Evolutionary conservation across 345 rosid genomes (phyloP).

Genomic region (Citrus australasica): DNA sequence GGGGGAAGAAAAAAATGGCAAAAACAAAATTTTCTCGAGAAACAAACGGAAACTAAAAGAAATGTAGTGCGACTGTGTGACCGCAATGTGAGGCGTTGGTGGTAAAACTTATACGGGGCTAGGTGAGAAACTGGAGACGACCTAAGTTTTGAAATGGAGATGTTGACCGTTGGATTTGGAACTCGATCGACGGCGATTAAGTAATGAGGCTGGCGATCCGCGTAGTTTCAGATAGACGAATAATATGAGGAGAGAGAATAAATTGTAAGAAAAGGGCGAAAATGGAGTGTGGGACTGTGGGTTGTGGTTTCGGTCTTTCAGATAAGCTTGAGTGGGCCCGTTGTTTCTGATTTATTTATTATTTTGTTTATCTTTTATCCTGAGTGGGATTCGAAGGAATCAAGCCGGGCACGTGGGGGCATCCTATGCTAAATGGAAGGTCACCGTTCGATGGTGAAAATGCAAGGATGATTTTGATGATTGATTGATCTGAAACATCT

Average conservation of each 20-base stretch:
- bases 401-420: neutral
- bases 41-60: neutral
- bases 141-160: slow-evolving; percentile 2
- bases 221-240: neutral
- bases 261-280: neutral
- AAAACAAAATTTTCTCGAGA: neutral
- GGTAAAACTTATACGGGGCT: slow-evolving; percentile 8
- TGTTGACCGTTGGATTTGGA: slow-evolving; percentile 10
- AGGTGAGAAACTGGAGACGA: neutral
- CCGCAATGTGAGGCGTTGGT: neutral
- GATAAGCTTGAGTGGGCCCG: slow-evolving; percentile 6
- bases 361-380: neutral
- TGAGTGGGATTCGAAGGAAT: neutral
- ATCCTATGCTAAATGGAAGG: neutral
- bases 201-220: slow-evolving; percentile 20
- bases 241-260: neutral
- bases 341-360: neutral
- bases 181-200: neutral
- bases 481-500: neutral
- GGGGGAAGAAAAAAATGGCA: no score
- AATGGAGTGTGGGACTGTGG: neutral
- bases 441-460: neutral
- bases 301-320: neutral
- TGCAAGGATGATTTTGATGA: neutral
- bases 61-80: neutral